Evolutionary conservation across 78 protist genomes (phyloP), one percentile per base, ranked within the genome.

Genomic region (Pigoraptor vietnamica): DNA sequence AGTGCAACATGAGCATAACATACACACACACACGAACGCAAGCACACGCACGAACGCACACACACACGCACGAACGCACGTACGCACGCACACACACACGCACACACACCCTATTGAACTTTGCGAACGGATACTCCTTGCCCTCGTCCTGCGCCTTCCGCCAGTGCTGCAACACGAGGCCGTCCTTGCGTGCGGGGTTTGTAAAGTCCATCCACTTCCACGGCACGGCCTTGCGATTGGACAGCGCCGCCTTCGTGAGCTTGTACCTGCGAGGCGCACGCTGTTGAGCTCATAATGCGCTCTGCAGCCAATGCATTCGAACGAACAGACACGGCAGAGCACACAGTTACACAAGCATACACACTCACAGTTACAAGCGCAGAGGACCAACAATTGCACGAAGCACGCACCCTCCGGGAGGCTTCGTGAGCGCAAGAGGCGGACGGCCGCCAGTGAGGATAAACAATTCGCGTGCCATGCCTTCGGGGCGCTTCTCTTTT

Each of bases 21-120:
- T n/a, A n/a, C n/a, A n/a, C n/a, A n/a, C n/a, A n/a, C n/a, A n/a
- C n/a, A n/a, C n/a, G n/a, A n/a, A n/a, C n/a, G n/a, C n/a, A n/a
- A n/a, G n/a, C 6, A 48, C 6, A 48, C 29, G 67, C 29, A 48
- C 67, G 67, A 48, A 48, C 14, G 6, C 67, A 48, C 29, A 6
- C 67, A 48, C 6, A 48, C 67, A 21, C 6, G 67, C 67, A 48
- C 6, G 67, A 14, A 48, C 67, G 14, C 67, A 48, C 14, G 67
- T 14, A 48, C 6, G 29, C 67, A 48, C 67, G 67, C 6, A 6
- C 29, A 14, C 67, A 48, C 29, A 21, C 29, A 48, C 67, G 67
- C 67, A 6, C 67, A 6, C 67, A 14, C 67, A 48, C 67, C 67
- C 67, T 48, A 81, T 92, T 93, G 93, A 36, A 90, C 39, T 32